Conservation (phyloP, 1,284 basidiomycete genomes). For the Sporisorium sorghi region DNA sequence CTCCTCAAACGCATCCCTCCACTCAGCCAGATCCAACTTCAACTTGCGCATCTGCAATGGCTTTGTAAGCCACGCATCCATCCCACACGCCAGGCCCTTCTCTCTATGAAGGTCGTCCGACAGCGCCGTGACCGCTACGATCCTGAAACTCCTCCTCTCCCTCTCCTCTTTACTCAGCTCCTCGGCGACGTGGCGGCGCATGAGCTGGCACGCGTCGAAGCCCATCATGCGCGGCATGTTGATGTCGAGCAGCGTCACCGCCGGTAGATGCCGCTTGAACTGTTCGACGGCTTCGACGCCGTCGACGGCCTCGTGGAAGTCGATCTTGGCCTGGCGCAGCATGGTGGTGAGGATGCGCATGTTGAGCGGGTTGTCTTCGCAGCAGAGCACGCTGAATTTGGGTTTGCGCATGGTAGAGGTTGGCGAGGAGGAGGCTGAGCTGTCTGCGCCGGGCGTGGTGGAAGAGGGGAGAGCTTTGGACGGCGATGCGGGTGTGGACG, state of each 20-base stretch:
- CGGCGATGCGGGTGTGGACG: constrained; percentile 2
- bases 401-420: constrained; percentile 7
- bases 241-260: constrained; percentile 59
- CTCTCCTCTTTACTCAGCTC: constrained; percentile 1
- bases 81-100: constrained; percentile 48
- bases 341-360: constrained; percentile 51
- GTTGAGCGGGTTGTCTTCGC: constrained; percentile 63
- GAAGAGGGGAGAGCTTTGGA: background rate
- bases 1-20: constrained; percentile 41
- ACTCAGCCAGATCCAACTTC: constrained; percentile 31
- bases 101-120: constrained; percentile 33
- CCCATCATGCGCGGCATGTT: constrained; percentile 61
- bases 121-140: constrained; percentile 56
- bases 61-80: constrained; percentile 56
- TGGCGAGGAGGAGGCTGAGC: background rate
- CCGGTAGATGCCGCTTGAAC: constrained; percentile 46
- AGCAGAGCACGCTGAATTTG: constrained; percentile 52
- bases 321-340: constrained; percentile 43
- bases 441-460: background rate
- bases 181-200: constrained; percentile 33
- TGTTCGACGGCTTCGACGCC: constrained; percentile 54
- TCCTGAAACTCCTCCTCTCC: constrained; percentile 23
- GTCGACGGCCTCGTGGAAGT: constrained; percentile 46
- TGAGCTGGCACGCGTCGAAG: constrained; percentile 52
- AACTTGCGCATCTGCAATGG: constrained; percentile 44